Conservation (phyloP, 2,329 filamentous ascomycete genomes). For the Diaporthe ampelina region DNA sequence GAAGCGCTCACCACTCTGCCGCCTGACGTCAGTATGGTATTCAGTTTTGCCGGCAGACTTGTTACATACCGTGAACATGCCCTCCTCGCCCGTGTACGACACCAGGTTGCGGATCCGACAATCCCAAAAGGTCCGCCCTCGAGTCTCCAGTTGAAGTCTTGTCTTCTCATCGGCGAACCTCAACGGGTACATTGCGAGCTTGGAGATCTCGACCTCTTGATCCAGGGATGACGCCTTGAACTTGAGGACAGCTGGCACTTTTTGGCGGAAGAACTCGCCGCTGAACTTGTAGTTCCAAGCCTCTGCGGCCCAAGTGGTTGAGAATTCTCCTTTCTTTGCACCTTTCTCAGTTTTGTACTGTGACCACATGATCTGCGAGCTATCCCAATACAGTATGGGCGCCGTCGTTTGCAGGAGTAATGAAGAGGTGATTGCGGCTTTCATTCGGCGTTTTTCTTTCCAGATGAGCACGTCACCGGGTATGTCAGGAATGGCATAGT, state of each 20-base stretch:
- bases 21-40: background rate
- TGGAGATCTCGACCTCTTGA: background rate
- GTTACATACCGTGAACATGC: background rate
- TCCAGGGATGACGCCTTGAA: background rate
- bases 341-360: background rate
- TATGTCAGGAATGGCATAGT: background rate
- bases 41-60: rapidly evolving
- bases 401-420: rapidly evolving
- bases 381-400: background rate
- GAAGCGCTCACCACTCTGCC: background rate
- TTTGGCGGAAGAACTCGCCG: background rate
- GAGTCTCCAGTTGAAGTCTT: background rate
- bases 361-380: background rate
- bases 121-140: background rate
- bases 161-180: background rate
- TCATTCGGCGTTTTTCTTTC: background rate
- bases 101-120: background rate
- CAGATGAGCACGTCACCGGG: background rate
- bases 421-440: background rate
- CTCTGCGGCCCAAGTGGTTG: background rate
- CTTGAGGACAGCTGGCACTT: background rate
- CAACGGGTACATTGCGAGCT: background rate
- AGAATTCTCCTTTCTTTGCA: background rate
- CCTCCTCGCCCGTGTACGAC: background rate
- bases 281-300: background rate